Base-by-base conservation (phyloP, 352 stramenopile genomes). In the Phytopythium sindhum region DNA sequence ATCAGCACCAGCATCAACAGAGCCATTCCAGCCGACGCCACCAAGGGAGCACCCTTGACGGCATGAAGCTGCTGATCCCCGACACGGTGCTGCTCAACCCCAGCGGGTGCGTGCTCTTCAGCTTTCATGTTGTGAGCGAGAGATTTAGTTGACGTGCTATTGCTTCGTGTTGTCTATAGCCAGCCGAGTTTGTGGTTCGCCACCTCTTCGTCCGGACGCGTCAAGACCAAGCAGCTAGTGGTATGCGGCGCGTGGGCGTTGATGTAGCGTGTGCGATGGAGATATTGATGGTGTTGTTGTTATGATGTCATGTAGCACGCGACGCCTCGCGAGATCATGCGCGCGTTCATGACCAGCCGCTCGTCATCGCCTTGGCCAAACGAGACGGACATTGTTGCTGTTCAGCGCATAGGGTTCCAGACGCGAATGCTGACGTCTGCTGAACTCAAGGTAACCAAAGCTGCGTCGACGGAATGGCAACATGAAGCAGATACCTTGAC, bases 1-100 rank as follows among this genome's bases (percentile, higher is more conserved):
- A 37, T 7, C 51, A 62, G 52, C 67, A 37, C 31, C 19, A n/a
- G 33, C 26, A 57, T 9, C 26, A 37, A 17, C 10, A 33, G 24
- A 44, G 11, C 29, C 17, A 28, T 42, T 45, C 52, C 3, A 19
- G 7, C 19, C 52, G 31, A 41, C 31, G 52, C 6, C 31, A 35
- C 52, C 26, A 28, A 15, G 19, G 31, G 4, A 57, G 17, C 23
- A 41, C 21, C 15, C 35, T 41, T 17, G 35, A 44, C 26, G 17
- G 44, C 29, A 81, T 85, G 74, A 77, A 74, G 54, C 76, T 90
- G 29, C 61, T 73, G 15, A 79, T 90, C 44, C 78, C 77, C 15
- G 78, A 90, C 35, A 90, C 81, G 11, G 63, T 88, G 15, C 70
- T 90, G 51, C 56, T 90, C 33, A 88, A 80, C 52, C 75, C 78